A percentile compares a stretch with the other conserved stretches of the same genome.
Evolutionary conservation across 306 rosid species (phyloP).

Genomic region (Quercus robur): DNA sequence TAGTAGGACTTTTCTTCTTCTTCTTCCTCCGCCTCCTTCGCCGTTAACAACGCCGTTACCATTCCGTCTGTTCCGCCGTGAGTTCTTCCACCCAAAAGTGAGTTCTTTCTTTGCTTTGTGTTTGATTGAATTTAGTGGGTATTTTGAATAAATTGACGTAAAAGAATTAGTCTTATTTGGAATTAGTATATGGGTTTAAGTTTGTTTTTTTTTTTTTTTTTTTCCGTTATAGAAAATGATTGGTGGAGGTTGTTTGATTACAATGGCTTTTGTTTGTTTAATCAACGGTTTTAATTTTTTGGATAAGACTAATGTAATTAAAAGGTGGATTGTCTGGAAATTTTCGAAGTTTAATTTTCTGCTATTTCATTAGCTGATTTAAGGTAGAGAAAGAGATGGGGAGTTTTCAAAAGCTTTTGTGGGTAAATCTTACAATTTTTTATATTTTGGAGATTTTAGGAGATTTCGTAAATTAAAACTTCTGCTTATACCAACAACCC

Average conservation of each 20-base stretch:
- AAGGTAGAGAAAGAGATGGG: not conserved
- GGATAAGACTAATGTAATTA: too few relatives aligned
- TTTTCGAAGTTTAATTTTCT: too few relatives aligned
- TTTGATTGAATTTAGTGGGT: not conserved
- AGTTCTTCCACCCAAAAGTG: slow-evolving; percentile 92
- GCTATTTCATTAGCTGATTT: not conserved
- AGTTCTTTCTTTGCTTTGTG: slow-evolving; percentile 14
- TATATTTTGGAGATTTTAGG: too few relatives aligned
- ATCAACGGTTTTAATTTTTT: too few relatives aligned
- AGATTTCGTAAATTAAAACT: too few relatives aligned
- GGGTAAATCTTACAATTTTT: too few relatives aligned
- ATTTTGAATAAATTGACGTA: not conserved
- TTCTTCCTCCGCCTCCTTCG: too few relatives aligned
- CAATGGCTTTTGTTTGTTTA: not conserved
- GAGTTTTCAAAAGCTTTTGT: not conserved
- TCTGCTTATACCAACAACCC: too few relatives aligned
- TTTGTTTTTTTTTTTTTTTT: too few relatives aligned
- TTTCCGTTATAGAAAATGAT: not conserved
- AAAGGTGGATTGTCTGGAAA: too few relatives aligned
- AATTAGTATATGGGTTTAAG: too few relatives aligned
- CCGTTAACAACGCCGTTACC: slow-evolving; percentile 18
- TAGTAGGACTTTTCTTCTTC: slow-evolving; percentile 34
- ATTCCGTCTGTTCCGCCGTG: slow-evolving; percentile 40
- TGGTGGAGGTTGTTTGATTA: not conserved
- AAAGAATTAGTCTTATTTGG: too few relatives aligned